Conservation (phyloP, 305 asterid species). For the Rubia balearica region DNA sequence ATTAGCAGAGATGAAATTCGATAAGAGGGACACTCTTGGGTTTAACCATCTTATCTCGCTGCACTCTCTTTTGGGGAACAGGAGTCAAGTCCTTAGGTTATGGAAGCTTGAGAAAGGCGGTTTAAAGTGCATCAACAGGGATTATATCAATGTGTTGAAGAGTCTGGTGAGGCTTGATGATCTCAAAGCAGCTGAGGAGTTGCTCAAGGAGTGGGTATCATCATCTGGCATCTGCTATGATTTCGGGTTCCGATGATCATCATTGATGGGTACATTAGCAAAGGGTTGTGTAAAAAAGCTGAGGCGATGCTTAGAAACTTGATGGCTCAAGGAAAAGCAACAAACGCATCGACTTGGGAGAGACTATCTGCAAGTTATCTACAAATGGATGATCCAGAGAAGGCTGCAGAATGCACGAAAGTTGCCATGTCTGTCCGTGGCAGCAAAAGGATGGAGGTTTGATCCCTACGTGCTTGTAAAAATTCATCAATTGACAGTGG, state of each 20-base stretch:
- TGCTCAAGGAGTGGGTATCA: conserved; percentile 70
- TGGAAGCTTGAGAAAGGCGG: conserved; percentile 47
- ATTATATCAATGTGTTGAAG: conserved; percentile 52
- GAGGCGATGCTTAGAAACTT: conserved; percentile 44
- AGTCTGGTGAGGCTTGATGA: conserved; percentile 56
- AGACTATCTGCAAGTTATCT: conserved; percentile 49
- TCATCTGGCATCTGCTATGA: conserved; percentile 56
- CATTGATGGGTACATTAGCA: conserved; percentile 41
- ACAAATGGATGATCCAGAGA: conserved; percentile 37
- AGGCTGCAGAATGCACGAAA: conserved; percentile 39
- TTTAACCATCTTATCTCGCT: conserved; percentile 69
- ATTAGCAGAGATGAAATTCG: conserved; percentile 32
- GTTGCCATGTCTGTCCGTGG: conserved; percentile 19
- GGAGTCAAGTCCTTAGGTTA: conserved; percentile 46
- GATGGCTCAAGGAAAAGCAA: conserved; percentile 32
- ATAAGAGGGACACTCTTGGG: conserved; percentile 41
- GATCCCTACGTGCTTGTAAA: conserved; percentile 30
- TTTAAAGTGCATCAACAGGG: conserved; percentile 50
- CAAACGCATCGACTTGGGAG: conserved; percentile 44
- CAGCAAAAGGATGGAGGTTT: conserved; percentile 27
- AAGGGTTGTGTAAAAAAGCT: conserved; percentile 46
- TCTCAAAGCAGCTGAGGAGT: conserved; percentile 52
- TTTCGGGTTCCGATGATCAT: conserved; percentile 50
- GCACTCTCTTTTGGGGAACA: conserved; percentile 55
- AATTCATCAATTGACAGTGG: conserved; percentile 33